Evolutionary conservation across 2,329 filamentous ascomycete species (phyloP).

Genomic region (Fusarium nematophilum): DNA sequence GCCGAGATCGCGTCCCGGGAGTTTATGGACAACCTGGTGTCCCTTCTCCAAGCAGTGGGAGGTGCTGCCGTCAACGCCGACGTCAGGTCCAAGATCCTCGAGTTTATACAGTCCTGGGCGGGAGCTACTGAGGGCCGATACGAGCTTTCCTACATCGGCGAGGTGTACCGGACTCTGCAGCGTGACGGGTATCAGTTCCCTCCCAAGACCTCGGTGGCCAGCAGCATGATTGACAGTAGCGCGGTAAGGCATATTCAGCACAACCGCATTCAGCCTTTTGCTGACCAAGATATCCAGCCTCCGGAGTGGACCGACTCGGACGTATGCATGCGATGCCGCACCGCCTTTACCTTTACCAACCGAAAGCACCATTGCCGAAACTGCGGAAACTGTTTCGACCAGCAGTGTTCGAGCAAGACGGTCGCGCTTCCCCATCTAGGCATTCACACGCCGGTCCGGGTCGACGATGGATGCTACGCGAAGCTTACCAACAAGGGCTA

Average conservation of each 20-base stretch:
- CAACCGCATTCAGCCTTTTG: background rate
- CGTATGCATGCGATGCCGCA: constrained; percentile 97
- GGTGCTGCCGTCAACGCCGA: constrained; percentile 81
- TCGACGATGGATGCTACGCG: constrained; percentile 94
- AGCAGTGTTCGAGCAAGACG: constrained; percentile 90
- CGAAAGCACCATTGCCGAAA: constrained; percentile 98
- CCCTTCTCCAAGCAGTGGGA: constrained; percentile 85
- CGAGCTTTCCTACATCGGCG: constrained; percentile 86
- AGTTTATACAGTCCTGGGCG: constrained; percentile 94
- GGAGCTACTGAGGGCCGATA: constrained; percentile 86
- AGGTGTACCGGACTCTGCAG: constrained; percentile 86
- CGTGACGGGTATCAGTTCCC: constrained; percentile 90
- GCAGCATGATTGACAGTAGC: constrained; percentile 97
- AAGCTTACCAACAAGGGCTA: constrained; percentile 81
- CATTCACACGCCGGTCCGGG: constrained; percentile 89
- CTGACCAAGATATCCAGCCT: constrained; percentile 65
- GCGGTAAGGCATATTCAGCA: constrained; percentile 71
- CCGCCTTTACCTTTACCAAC: constrained; percentile 96
- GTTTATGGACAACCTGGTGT: constrained; percentile 97
- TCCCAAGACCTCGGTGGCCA: constrained; percentile 86
- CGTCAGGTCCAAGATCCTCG: constrained; percentile 90
- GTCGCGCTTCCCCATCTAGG: constrained; percentile 92
- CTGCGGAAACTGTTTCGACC: constrained; percentile 97
- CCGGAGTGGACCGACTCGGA: constrained; percentile 98
- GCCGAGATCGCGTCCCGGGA: constrained; percentile 95